A percentile compares a stretch with the other conserved stretches of the same genome.
phyloP scores from a whole-genome alignment of 345 rosid species.

The Hibiscus syriacus region DNA sequence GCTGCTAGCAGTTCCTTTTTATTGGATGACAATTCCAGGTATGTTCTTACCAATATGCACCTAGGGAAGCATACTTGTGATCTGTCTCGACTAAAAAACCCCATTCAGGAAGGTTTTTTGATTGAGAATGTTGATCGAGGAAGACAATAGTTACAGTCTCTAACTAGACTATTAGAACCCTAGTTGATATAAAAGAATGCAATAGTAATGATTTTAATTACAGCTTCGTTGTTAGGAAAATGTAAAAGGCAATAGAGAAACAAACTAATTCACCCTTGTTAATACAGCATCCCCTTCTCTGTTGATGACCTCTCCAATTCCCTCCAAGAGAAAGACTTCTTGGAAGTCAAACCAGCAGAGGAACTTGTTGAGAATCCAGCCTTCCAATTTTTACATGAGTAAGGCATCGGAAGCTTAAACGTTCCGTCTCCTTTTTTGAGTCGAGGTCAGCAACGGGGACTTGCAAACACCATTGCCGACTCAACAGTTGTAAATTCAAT shows the following conservation, averaged over 20 bases:
- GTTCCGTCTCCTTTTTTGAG: not conserved
- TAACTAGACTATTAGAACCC: not conserved
- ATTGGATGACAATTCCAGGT: no score
- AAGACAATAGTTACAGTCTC: not conserved
- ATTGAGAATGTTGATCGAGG: not conserved
- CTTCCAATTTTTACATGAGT: slow-evolving; percentile 76
- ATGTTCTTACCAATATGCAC: no score
- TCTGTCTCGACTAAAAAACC: no score
- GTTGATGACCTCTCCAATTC: slow-evolving; percentile 78
- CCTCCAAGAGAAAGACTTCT: slow-evolving; percentile 80
- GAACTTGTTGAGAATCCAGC: slow-evolving; percentile 71
- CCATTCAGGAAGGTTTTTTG: not conserved
- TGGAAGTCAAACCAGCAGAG: slow-evolving; percentile 68
- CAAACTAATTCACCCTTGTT: slow-evolving; percentile 13
- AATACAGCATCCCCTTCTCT: slow-evolving; percentile 87
- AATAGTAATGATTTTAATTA: not conserved
- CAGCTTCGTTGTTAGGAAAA: not conserved
- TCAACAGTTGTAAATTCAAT: slow-evolving; percentile 24
- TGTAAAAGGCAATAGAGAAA: not conserved
- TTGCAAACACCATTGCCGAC: slow-evolving; percentile 3
- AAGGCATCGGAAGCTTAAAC: slow-evolving; percentile 28
- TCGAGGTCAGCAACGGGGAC: slow-evolving; percentile 16
- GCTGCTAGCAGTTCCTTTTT: no score
- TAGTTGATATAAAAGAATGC: not conserved
- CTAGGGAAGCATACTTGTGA: no score